These are phyloP conservation scores for Trichoderma citrinoviride DNA, from an alignment of 2,329 filamentous ascomycete genomes.

Conservation along the genomic window DNA sequence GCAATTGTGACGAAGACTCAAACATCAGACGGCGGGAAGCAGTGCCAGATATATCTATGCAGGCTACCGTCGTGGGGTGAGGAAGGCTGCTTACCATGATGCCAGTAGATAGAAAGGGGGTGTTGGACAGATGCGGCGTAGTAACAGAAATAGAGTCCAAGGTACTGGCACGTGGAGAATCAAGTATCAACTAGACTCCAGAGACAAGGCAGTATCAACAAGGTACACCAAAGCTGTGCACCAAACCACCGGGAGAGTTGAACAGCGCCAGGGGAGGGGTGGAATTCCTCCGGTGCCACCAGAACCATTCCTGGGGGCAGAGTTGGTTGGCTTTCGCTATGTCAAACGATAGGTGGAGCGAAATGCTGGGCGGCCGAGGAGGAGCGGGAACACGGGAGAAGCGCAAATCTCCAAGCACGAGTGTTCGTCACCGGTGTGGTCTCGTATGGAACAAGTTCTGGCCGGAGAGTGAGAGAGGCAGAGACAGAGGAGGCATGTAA, in stretches of 20 bases:
- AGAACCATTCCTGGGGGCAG: conserved; percentile 34
- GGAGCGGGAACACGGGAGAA: conserved; percentile 24
- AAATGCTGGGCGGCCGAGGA: conserved; percentile 25
- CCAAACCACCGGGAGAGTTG: conserved; percentile 30
- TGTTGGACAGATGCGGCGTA: conserved; percentile 37
- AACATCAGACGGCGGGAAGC: conserved; percentile 31
- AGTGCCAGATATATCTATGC: conserved; percentile 45
- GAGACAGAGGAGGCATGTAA: conserved; percentile 29
- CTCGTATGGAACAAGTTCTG: background rate
- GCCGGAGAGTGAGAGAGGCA: conserved; percentile 26
- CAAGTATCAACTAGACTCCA: conserved; percentile 37
- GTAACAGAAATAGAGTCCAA: conserved; percentile 33
- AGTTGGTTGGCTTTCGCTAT: conserved; percentile 30
- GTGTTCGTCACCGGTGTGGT: conserved; percentile 11
- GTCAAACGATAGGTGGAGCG: conserved; percentile 30
- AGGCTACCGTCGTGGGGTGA: conserved; percentile 41
- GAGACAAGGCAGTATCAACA: conserved; percentile 34
- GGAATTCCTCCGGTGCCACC: conserved; percentile 37
- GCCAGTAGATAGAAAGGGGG: conserved; percentile 41
- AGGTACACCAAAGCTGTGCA: conserved; percentile 29
- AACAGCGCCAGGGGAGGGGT: conserved; percentile 35
- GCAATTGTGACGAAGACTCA: conserved; percentile 22
- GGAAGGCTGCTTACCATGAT: conserved; percentile 50
- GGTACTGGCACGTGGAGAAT: conserved; percentile 39
- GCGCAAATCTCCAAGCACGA: conserved; percentile 26